Evolutionary conservation across 2,329 filamentous ascomycete genomes (phyloP).

Genomic region (Penicillium sp.): DNA sequence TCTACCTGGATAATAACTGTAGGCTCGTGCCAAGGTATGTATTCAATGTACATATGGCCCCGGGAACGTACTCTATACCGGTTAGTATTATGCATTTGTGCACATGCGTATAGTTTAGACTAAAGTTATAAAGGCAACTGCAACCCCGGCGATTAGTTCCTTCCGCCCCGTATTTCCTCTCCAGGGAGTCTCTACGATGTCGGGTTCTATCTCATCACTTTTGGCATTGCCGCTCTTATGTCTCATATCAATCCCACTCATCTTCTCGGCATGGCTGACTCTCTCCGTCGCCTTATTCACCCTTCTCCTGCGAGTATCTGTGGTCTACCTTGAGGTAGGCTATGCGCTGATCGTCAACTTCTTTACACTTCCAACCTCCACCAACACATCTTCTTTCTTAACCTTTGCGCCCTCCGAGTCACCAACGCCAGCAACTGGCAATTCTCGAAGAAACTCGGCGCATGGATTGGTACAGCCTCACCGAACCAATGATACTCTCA

Average conservation of each 20-base stretch:
- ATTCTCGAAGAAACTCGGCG: conserved; percentile 27
- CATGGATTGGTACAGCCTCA: conserved; percentile 16
- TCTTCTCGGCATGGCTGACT: conserved; percentile 64
- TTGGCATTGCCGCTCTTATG: conserved; percentile 43
- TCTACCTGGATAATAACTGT: too few relatives aligned
- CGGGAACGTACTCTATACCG: not conserved
- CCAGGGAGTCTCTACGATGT: not conserved
- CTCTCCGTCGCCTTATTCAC: conserved; percentile 63
- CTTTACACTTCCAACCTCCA: conserved; percentile 41
- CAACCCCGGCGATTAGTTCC: not conserved
- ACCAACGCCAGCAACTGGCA: conserved; percentile 21
- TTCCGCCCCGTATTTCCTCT: not conserved
- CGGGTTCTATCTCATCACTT: conserved; percentile 23
- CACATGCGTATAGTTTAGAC: not conserved
- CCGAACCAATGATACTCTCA: conserved; percentile 11
- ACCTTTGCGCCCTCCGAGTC: conserved; percentile 32
- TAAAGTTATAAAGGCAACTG: not conserved
- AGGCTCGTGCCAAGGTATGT: not conserved
- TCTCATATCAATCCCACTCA: conserved; percentile 63
- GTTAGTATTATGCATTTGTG: not conserved
- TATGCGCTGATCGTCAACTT: conserved; percentile 60
- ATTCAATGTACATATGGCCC: not conserved
- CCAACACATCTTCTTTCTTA: conserved; percentile 28
- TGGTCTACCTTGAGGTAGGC: conserved; percentile 65
- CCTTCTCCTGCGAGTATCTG: conserved; percentile 60